Base-by-base conservation (phyloP, 1,139 yeast species). In the Geotrichum bryndzae region DNA sequence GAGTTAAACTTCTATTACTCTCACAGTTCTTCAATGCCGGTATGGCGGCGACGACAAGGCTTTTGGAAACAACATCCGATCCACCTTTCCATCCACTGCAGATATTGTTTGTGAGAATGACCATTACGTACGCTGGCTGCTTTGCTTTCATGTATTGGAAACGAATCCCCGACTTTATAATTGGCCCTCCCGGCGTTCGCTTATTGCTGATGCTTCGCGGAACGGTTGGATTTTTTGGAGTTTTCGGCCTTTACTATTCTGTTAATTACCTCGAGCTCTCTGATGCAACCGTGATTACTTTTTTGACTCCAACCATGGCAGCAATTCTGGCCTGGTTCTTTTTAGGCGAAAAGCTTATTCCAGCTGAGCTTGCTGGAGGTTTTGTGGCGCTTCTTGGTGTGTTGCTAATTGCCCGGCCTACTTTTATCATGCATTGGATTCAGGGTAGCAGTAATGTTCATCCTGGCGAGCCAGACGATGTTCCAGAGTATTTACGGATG, bases 261-360 rank as follows among this genome's bases (percentile, higher is more conserved):
- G 77, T 91, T 65, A 81, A 85, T 74, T 89, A 88, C 72, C 78
- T 91, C 56, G 83, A 90, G 61, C 80, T 89, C n/a, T 84, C 90
- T 57, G 89, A 85, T 66, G 90, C 96, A 0, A 87, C 89, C 1
- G 87, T 90, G 18, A 85, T 91, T 61, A 85, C 95, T 0, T 91
- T 90, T 68, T 75, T 91, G 67, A 80, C 86, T 0, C 97, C 97
- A 0, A 81, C 89, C 65, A 81, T 87, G 29, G 88, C 96, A 0
- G 90, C 91, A 0, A 76, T 90, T 50, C 74, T 87, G 62, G 96
- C 97, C 0, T 86, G 86, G 81, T 68, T 84, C 2, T 71, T 87
- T 11, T 75, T 91, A 46, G 80, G 82, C 50, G 97, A 91, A 70
- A 75, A 80, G n/a, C 87, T 88, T 73, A 83, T 88, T 3, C 67